phyloP scores from a whole-genome alignment of 73 alveolate species.

The Uronychia binucleata region DNA sequence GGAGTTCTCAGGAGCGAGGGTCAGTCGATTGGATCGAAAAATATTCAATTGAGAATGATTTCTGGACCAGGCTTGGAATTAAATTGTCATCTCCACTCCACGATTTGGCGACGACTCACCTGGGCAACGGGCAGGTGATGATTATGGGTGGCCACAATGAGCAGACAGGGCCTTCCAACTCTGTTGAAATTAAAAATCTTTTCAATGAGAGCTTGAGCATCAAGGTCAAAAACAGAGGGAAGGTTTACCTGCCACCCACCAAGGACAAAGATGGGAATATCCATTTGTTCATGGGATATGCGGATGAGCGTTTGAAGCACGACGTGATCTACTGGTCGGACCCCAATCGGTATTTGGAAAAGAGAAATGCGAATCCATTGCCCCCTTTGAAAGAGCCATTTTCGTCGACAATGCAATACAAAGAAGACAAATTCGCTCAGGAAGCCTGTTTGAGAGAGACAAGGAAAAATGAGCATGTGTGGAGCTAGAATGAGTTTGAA shows the following conservation, averaged over 20 bases:
- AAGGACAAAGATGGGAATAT: not conserved
- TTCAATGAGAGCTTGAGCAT: not conserved
- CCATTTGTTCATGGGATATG: not conserved
- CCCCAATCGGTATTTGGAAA: too few species aligned
- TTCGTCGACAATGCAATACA: too few species aligned
- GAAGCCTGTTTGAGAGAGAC: too few species aligned
- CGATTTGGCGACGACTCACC: slow-evolving; percentile 19
- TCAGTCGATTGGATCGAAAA: slow-evolving; percentile 48
- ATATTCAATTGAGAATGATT: slow-evolving; percentile 45
- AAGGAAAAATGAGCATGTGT: too few species aligned
- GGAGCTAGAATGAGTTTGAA: too few species aligned
- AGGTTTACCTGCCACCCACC: not conserved
- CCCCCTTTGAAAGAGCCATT: too few species aligned
- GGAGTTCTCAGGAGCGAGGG: slow-evolving; percentile 19
- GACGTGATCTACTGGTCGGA: too few species aligned
- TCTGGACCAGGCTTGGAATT: slow-evolving; percentile 16
- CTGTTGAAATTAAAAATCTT: slow-evolving; percentile 44
- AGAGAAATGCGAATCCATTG: too few species aligned
- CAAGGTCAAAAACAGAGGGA: not conserved
- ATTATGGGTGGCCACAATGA: slow-evolving; percentile 43
- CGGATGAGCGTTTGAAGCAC: not conserved
- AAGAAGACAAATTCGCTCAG: too few species aligned
- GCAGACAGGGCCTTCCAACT: slow-evolving; percentile 20
- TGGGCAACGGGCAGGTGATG: slow-evolving; percentile 46
- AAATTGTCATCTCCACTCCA: slow-evolving; percentile 21